These are phyloP conservation scores for Pachyrhizus erosus DNA, from an alignment of 306 rosid species.

Conservation along the genomic window DNA sequence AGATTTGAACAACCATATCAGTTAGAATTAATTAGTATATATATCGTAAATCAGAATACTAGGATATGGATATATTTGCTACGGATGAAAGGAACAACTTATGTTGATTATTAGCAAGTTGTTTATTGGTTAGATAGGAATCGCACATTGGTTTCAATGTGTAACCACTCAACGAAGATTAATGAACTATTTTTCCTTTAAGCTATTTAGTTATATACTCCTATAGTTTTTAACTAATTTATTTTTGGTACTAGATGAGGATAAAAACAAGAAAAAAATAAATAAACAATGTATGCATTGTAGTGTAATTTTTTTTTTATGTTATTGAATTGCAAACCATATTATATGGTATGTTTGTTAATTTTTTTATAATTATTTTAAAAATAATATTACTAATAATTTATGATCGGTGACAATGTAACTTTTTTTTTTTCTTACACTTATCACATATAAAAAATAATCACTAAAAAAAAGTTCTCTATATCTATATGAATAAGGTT, in stretches of 20 bases:
- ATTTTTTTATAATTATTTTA: no score
- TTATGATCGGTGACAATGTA: no score
- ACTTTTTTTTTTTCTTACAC: no score
- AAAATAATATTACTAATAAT: no score
- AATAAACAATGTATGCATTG: no score
- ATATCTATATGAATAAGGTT: background rate
- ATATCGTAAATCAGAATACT: background rate
- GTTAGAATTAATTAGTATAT: background rate
- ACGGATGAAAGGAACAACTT: background rate
- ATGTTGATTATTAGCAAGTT: background rate
- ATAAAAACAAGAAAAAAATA: no score
- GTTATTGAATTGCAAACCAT: no score
- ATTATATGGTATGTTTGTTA: no score
- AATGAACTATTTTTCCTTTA: background rate
- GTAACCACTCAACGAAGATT: background rate
- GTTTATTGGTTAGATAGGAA: constrained; percentile 42
- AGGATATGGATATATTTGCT: constrained; percentile 3
- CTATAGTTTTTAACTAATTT: background rate
- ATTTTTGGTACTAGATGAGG: no score
- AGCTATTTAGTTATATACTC: background rate
- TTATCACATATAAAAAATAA: no score
- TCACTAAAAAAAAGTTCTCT: background rate
- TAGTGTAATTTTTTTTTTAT: no score
- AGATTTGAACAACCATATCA: constrained; percentile 2
- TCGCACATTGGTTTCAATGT: constrained; percentile 34